Evolutionary conservation across 2,329 filamentous ascomycete species (phyloP).

Genomic region (Exophiala sp.): DNA sequence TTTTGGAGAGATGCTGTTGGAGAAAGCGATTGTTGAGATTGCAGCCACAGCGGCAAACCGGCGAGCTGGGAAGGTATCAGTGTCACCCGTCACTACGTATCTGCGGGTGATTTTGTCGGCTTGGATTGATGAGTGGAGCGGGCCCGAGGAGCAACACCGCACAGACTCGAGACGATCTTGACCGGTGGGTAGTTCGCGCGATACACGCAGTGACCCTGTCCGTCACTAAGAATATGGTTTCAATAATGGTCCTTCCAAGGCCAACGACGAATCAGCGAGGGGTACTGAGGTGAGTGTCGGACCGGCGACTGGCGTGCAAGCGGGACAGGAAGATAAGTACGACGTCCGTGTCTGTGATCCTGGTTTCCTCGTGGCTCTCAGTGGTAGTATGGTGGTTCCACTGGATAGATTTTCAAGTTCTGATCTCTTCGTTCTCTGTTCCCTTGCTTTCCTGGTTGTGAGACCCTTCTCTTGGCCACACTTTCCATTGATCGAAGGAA

Average conservation of each 20-base stretch:
- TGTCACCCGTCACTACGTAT: neutral
- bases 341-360: neutral
- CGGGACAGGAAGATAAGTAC: neutral
- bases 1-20: neutral
- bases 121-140: conserved; percentile 1
- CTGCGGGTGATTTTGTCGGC: too few species aligned
- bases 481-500: too few species aligned
- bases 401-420: neutral
- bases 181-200: conserved; percentile 1
- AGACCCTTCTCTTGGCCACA: neutral
- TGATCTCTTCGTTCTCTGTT: conserved; percentile 1
- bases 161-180: conserved; percentile 13
- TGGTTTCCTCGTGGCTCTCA: conserved; percentile 14
- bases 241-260: neutral
- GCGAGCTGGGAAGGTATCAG: neutral
- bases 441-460: neutral
- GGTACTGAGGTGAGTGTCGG: conserved; percentile 1
- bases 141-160: neutral
- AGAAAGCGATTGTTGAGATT: neutral
- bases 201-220: neutral
- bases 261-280: conserved; percentile 6
- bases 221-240: neutral
- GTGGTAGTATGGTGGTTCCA: conserved; percentile 9
- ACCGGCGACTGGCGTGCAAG: neutral
- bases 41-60: neutral